Evolutionary conservation across 306 rosid species (phyloP).

Genomic region (Vicia sativa): DNA sequence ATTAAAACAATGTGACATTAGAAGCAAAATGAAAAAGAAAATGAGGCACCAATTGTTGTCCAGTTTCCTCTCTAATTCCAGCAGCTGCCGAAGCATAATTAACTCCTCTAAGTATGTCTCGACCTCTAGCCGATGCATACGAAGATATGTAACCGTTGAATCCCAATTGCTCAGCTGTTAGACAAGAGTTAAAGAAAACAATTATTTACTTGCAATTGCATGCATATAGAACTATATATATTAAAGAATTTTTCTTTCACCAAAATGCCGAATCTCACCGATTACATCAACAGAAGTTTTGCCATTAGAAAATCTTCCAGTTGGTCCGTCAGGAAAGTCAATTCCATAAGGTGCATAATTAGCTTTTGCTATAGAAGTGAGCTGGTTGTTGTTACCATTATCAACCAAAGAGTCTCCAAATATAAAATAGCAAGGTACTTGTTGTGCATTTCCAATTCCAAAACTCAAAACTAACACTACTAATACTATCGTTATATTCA

Average conservation of each 20-base stretch:
- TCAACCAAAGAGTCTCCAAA: conserved; percentile 95
- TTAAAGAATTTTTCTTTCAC: neutral
- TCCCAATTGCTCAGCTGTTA: conserved; percentile 77
- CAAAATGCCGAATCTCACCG: conserved; percentile 51
- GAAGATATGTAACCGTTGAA: conserved; percentile 76
- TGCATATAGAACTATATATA: neutral
- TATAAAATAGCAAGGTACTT: conserved; percentile 86
- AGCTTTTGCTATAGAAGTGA: conserved; percentile 78
- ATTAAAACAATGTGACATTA: neutral
- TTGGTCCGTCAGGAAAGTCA: conserved; percentile 69
- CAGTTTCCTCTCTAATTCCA: conserved; percentile 95
- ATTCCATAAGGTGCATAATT: conserved; percentile 81
- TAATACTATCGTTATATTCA: conserved; percentile 25
- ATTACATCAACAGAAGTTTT: conserved; percentile 75
- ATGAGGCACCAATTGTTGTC: conserved; percentile 73
- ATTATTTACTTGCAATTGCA: neutral
- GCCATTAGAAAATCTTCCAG: conserved; percentile 92
- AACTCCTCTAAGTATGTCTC: conserved; percentile 70
- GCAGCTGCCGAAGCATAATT: conserved; percentile 99
- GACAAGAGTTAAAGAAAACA: neutral
- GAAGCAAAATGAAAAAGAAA: neutral
- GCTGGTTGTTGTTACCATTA: conserved; percentile 84
- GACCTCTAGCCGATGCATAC: conserved; percentile 60
- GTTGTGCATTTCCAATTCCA: conserved; percentile 53
- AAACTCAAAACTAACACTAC: conserved; percentile 41